phyloP scores from a whole-genome alignment of 495 filamentous ascomycete genomes.

The Emericellopsis terricola region DNA sequence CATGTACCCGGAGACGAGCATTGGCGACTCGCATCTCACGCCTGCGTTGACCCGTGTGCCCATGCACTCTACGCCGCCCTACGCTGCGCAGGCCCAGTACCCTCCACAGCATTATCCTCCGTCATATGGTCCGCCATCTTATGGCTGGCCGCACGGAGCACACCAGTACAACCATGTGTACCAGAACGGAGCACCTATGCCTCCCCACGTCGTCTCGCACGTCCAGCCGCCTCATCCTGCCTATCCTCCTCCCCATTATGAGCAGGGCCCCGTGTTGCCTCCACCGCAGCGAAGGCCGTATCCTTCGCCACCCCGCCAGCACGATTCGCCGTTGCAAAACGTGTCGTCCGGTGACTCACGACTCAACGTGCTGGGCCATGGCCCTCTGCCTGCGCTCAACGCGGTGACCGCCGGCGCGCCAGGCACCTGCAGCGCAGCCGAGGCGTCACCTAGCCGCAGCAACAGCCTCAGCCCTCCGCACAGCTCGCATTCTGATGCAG shows the following conservation, averaged over 20 bases:
- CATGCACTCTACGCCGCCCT: constrained; percentile 23
- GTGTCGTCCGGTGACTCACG: no score
- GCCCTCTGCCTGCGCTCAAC: constrained; percentile 12
- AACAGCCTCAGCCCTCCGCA: constrained; percentile 16
- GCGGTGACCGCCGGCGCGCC: background rate
- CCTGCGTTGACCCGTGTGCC: constrained; percentile 27
- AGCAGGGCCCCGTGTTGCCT: background rate
- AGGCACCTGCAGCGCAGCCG: background rate
- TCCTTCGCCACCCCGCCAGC: no score
- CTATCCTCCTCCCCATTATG: constrained; percentile 21
- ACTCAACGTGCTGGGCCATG: no score
- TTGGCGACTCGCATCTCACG: constrained; percentile 52
- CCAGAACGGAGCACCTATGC: no score
- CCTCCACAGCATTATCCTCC: constrained; percentile 31
- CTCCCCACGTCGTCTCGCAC: no score
- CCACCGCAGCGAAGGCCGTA: no score
- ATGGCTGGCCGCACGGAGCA: constrained; percentile 26
- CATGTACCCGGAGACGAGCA: constrained; percentile 94
- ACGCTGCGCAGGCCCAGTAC: constrained; percentile 19
- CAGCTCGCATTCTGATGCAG: constrained; percentile 9
- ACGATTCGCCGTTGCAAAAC: no score
- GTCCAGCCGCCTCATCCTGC: no score
- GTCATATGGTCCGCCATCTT: no score
- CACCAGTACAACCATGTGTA: constrained; percentile 23
- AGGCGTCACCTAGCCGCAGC: constrained; percentile 11